phyloP scores from a whole-genome alignment of 306 rosid genomes.

The Quercus agrifolia region DNA sequence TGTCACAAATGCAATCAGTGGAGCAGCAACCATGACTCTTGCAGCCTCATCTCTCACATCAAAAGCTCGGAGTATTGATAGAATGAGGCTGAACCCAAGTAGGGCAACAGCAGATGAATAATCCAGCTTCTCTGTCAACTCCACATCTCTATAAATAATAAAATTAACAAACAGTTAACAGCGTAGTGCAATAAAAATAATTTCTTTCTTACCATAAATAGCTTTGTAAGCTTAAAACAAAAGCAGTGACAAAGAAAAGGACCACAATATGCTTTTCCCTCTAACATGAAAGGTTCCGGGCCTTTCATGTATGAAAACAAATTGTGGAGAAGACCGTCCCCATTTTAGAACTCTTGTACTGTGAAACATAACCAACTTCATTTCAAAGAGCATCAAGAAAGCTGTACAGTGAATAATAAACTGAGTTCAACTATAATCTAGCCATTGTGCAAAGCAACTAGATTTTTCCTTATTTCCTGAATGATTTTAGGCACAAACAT shows the following conservation, averaged over 20 bases:
- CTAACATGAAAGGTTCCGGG: background rate
- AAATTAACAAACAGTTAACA: constrained; percentile 1
- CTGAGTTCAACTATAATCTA: background rate
- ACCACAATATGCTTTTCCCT: background rate
- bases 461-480: background rate
- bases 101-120: constrained; percentile 86
- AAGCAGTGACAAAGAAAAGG: background rate
- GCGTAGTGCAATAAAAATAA: background rate
- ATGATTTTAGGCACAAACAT: background rate
- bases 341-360: background rate
- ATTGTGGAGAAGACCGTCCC: background rate
- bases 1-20: constrained; percentile 75
- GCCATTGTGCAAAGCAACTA: background rate
- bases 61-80: constrained; percentile 65
- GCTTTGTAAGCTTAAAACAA: background rate
- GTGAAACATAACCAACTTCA: background rate
- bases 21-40: constrained; percentile 92
- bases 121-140: constrained; percentile 85
- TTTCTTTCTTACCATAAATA: background rate
- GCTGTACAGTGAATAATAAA: background rate
- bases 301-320: background rate
- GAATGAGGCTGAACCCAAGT: constrained; percentile 72
- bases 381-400: background rate
- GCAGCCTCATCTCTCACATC: constrained; percentile 85
- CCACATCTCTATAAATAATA: constrained; percentile 70